These are phyloP conservation scores for Allodekkera sacchari DNA, from an alignment of 805 yeast species.

Conservation along the genomic window DNA sequence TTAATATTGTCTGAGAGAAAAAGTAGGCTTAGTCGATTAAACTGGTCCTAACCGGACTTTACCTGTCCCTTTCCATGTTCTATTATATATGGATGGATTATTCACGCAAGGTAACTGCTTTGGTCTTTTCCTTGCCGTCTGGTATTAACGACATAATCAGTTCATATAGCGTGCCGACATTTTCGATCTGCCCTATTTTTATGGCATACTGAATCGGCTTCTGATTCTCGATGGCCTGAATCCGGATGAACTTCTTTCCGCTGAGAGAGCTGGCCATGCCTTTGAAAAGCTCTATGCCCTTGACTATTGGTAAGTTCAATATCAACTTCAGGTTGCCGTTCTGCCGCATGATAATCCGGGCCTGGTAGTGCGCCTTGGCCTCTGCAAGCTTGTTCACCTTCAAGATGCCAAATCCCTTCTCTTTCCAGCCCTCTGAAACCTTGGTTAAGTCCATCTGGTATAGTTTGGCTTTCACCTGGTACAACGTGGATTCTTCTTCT, in stretches of 20 bases:
- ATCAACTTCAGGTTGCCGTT: slow-evolving; percentile 79
- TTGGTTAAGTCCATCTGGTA: slow-evolving; percentile 65
- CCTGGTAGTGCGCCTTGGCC: slow-evolving; percentile 27
- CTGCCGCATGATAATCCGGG: slow-evolving; percentile 84
- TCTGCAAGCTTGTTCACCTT: slow-evolving; percentile 50
- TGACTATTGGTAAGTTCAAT: slow-evolving; percentile 60
- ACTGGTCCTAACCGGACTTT: too few relatives aligned
- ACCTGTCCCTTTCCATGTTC: too few relatives aligned
- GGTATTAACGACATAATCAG: too few relatives aligned
- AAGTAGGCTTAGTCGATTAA: too few relatives aligned
- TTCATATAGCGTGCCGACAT: slow-evolving; percentile 51
- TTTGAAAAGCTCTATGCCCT: slow-evolving; percentile 53
- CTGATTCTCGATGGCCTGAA: slow-evolving; percentile 55
- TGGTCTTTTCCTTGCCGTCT: too few relatives aligned
- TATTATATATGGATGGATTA: too few relatives aligned
- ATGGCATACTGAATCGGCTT: slow-evolving; percentile 79
- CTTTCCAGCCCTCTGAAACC: slow-evolving; percentile 83
- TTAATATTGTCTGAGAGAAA: too few relatives aligned
- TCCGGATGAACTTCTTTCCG: slow-evolving; percentile 77
- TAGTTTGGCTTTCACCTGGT: slow-evolving; percentile 66
- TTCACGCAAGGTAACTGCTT: too few relatives aligned
- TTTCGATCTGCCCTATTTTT: slow-evolving; percentile 55
- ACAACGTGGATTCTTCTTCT: slow-evolving; percentile 68
- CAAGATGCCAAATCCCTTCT: slow-evolving; percentile 84
- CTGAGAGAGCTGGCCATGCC: slow-evolving; percentile 84